Conservation (phyloP, 1,139 yeast species). For the Hanseniaspora uvarum region DNA sequence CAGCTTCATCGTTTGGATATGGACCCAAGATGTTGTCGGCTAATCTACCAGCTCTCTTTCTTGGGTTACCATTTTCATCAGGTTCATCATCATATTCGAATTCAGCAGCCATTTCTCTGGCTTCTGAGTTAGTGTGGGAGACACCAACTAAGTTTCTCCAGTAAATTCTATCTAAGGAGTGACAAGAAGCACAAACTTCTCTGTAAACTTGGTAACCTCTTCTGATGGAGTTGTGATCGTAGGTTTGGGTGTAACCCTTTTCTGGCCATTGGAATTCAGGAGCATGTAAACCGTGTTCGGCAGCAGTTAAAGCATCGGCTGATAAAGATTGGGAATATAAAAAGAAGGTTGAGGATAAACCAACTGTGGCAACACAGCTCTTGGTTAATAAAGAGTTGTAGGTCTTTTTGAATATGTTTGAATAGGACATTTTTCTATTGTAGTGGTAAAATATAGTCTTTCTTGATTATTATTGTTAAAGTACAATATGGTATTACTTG, state of each 20-base stretch:
- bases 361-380: constrained; percentile 46
- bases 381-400: constrained; percentile 13
- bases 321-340: constrained; percentile 70
- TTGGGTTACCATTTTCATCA: constrained; percentile 97
- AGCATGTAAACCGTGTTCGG: constrained; percentile 97
- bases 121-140: constrained; percentile 84
- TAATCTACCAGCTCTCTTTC: constrained; percentile 95
- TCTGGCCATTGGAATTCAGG: constrained; percentile 92
- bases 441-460: neutral
- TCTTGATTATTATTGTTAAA: neutral
- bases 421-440: constrained; percentile 10
- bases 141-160: constrained; percentile 99
- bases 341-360: constrained; percentile 62
- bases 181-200: constrained; percentile 99
- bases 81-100: constrained; percentile 98
- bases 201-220: constrained; percentile 98
- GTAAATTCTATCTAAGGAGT: constrained; percentile 90
- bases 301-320: constrained; percentile 96
- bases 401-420: constrained; percentile 35
- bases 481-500: neutral
- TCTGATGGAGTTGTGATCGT: constrained; percentile 93
- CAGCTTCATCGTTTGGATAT: constrained; percentile 95
- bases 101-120: constrained; percentile 88
- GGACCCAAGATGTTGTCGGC: constrained; percentile 95
- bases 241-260: constrained; percentile 80